These are phyloP conservation scores for Capsicum rhomboideum DNA, from an alignment of 257 asterid species.

Conservation along the genomic window DNA sequence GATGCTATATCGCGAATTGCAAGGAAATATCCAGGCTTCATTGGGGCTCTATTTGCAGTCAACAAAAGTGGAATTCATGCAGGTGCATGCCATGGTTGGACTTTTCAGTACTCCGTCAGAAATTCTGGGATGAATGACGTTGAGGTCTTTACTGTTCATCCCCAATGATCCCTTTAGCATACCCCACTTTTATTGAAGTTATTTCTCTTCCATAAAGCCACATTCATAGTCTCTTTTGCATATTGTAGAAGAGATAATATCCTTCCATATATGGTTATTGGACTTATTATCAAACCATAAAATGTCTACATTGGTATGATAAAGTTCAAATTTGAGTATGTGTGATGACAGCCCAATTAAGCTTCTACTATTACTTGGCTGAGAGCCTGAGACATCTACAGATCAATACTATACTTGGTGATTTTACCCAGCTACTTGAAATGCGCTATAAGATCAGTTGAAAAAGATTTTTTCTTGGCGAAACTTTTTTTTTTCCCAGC, in stretches of 20 bases:
- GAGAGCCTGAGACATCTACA: not conserved
- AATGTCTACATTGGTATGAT: not conserved
- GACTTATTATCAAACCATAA: not conserved
- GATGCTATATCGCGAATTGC: conserved; percentile 80
- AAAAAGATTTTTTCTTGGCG: not conserved
- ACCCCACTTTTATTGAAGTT: not conserved
- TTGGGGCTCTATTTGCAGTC: conserved; percentile 84
- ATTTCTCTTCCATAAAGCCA: not conserved
- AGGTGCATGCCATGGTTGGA: conserved; percentile 98
- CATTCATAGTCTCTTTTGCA: not conserved
- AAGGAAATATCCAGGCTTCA: conserved; percentile 61
- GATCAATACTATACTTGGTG: not conserved
- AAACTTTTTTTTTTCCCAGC: not conserved
- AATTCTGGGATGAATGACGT: conserved; percentile 60
- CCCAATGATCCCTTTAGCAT: not conserved
- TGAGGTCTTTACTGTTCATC: conserved; percentile 49
- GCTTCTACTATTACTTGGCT: not conserved
- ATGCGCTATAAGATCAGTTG: not conserved
- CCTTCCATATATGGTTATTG: not conserved
- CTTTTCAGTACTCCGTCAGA: conserved; percentile 81
- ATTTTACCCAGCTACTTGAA: not conserved
- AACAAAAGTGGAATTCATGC: conserved; percentile 65
- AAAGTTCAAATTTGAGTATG: not conserved
- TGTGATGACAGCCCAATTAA: not conserved
- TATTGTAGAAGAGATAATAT: not conserved